A percentile compares a stretch with the other conserved stretches of the same genome.
Conservation (phyloP, 2,329 filamentous ascomycete species). For the Epichloe aotearoae region DNA sequence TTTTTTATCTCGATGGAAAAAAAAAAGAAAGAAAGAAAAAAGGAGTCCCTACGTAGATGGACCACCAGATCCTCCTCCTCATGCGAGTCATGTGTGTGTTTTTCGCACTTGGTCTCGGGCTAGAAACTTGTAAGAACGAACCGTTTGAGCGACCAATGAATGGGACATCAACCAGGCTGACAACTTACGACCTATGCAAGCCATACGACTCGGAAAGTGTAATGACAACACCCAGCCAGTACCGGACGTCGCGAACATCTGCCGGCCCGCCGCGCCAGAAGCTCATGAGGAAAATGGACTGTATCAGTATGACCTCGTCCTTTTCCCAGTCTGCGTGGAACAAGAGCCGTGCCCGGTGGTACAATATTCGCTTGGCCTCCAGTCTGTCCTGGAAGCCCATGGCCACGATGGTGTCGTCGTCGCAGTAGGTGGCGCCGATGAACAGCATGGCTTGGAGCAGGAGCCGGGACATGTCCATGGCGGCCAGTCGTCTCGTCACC, state of each 20-base stretch:
- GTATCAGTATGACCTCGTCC: slow-evolving; percentile 34
- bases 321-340: slow-evolving; percentile 41
- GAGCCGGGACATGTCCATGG: slow-evolving; percentile 31
- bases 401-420: slow-evolving; percentile 27
- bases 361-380: slow-evolving; percentile 35
- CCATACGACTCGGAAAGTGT: slow-evolving; percentile 36
- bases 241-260: slow-evolving; percentile 33
- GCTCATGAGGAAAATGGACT: slow-evolving; percentile 39
- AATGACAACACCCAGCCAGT: slow-evolving; percentile 37
- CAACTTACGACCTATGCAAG: slow-evolving; percentile 25
- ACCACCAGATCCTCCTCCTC: slow-evolving; percentile 39
- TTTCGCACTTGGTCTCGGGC: slow-evolving; percentile 16
- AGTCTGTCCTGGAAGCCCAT: slow-evolving; percentile 35
- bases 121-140: background rate
- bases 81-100: slow-evolving; percentile 18
- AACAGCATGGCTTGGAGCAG: slow-evolving; percentile 41
- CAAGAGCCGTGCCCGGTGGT: slow-evolving; percentile 35
- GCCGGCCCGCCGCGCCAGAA: slow-evolving; percentile 39
- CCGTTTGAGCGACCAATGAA: too few relatives aligned
- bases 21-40: background rate
- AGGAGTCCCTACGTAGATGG: slow-evolving; percentile 30
- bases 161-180: too few relatives aligned
- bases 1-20: background rate
- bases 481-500: slow-evolving; percentile 25
- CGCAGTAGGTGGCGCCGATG: slow-evolving; percentile 39